Evolutionary conservation across 148 eudicot species (phyloP).

Genomic region (Chenopodium berlandieri): DNA sequence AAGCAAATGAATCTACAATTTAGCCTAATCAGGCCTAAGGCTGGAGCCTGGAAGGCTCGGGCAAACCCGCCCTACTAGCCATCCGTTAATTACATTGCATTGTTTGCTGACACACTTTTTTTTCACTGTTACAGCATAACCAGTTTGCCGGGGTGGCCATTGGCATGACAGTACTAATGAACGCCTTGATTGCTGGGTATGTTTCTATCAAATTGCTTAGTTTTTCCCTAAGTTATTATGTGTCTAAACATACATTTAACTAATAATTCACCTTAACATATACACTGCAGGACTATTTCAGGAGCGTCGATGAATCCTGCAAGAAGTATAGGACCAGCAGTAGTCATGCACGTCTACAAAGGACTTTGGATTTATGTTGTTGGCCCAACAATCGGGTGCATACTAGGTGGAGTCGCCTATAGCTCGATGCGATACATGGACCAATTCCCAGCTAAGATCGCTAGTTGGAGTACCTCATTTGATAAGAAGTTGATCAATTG

Average conservation of each 20-base stretch:
- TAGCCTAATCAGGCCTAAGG: not conserved
- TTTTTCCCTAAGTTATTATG: no score
- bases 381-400: slow-evolving; percentile 59
- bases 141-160: slow-evolving; percentile 63
- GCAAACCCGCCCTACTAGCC: no score
- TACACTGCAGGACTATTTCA: slow-evolving; percentile 52
- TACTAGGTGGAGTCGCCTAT: slow-evolving; percentile 54
- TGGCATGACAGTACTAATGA: slow-evolving; percentile 55
- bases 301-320: slow-evolving; percentile 93
- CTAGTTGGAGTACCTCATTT: slow-evolving; percentile 10
- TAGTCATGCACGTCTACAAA: slow-evolving; percentile 41
- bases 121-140: slow-evolving; percentile 40
- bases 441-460: slow-evolving; percentile 26
- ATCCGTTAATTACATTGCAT: not conserved
- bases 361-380: slow-evolving; percentile 68
- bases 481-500: slow-evolving; percentile 15
- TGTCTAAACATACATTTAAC: not conserved
- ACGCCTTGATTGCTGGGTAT: slow-evolving; percentile 56
- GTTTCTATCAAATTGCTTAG: not conserved
- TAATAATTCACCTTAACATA: not conserved
- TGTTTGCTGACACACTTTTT: not conserved
- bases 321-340: slow-evolving; percentile 73
- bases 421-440: slow-evolving; percentile 43
- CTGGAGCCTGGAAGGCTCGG: not conserved
- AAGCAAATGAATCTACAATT: no score